Base-by-base conservation (phyloP, 1,284 basidiomycete species). In the Malassezia restricta region DNA sequence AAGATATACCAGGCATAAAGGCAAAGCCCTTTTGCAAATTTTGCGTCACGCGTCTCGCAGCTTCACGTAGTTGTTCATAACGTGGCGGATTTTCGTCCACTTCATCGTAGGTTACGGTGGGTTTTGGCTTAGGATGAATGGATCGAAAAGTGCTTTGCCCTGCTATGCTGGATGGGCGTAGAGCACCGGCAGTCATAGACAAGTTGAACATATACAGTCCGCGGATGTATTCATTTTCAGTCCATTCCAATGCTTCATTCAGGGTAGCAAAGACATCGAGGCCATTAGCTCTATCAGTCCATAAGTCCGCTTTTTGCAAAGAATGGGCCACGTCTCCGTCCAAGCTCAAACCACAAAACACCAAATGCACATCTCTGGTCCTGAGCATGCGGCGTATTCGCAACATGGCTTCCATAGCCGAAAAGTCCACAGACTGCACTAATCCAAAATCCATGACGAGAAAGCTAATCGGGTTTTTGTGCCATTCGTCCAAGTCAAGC, bases 181-280 rank as follows among this genome's bases (percentile, higher is more conserved):
- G 71, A 43, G 62, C 65, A 39, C 65, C 68, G 9, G 68, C 71
- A 24, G 20, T 4, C 1, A 71, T 66, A 14, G 63, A 64, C 9
- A 69, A 53, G 31, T 62, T 63, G n/a, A 67, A 68, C 32, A 65
- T 59, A 48, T 76, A 77, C 47, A 77, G 59, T 17, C 69, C 69
- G 17, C 74, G 66, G 24, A 77, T 58, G 24, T 30, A 28, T 43
- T 6, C 38, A 31, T 28, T 64, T 38, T 65, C 66, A 17, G 62
- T 88, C 87, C 66, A 95, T 75, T 96, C 91, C 76, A 96, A 80
- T 0, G 90, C 91, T 70, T 95, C 87, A 67, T 86, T 90, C 61
- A 92, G 78, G 6, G 80, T 83, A 49, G 78, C 79, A 70, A 95
- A 94, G 12, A 91, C 76, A 74, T 94, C 88, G 6, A 71, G 31